Evolutionary conservation across 2,329 filamentous ascomycete species (phyloP), one percentile per base, ranked within the genome.

Genomic region (Piedraia hortae): DNA sequence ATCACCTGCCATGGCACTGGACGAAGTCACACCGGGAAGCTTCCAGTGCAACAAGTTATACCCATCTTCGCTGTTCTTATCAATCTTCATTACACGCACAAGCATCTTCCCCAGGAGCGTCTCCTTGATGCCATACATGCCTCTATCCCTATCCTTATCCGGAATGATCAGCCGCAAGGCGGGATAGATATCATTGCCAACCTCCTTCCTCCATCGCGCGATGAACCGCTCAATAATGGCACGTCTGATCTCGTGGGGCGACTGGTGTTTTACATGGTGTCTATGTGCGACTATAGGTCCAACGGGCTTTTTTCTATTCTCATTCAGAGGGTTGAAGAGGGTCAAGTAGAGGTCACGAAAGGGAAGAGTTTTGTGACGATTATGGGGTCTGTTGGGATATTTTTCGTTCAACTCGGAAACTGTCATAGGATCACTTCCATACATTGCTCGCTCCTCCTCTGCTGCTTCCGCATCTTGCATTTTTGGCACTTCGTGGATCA

Each of bases 61-160:
- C 0, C 69, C 82, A 48, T 93, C 82, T 30, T 89, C 75, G 0
- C 77, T 88, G 35, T 80, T 68, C 36, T 70, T 74, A 48, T 80
- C 70, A 35, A 97, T 89, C 39, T 80, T 82, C 54, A 90, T 70
- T 17, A 90, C 59, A 40, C 78, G 82, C 26, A 91, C 73, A n/a
- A 93, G 53, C 10, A 93, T 50, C 40, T 78, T 90, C 6, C 70
- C 82, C 27, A 97, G 78, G 4, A 68, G 62, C 41, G 71, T 80
- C 50, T 97, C 85, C 41, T 93, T 93, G 18, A 97, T 53, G 1
- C 82, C 77, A 37, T 93, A 97, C 53, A 90, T 78, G 10, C 72
- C 71, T 21, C 85, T 63, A 37, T 93, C 78, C 17, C 78, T 64
- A 39, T 97, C 85, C 40, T 89, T 88, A 36, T 88, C 77, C 0